A percentile compares a stretch with the other conserved stretches of the same genome.
phyloP scores from a whole-genome alignment of 176 grass and related monocot genomes.

The Hordeum vulgare region MorexV3_pseudomolecules_assembly NC_058518.1:457315581-457316080 shows the following conservation, averaged over 20 bases:
- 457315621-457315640: slow-evolving; percentile 68
- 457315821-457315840: slow-evolving; percentile 66
- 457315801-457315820: slow-evolving; percentile 59
- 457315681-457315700: slow-evolving; percentile 57
- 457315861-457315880: slow-evolving; percentile 66
- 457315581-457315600: slow-evolving; percentile 81
- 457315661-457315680: slow-evolving; percentile 53
- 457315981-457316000: slow-evolving; percentile 33
- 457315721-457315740: slow-evolving; percentile 46
- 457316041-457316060: no score
- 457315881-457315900: slow-evolving; percentile 54
- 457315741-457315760: slow-evolving; percentile 71
- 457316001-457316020: background rate
- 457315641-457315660: slow-evolving; percentile 48
- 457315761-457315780: slow-evolving; percentile 25
- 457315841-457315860: slow-evolving; percentile 74
- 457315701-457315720: slow-evolving; percentile 67
- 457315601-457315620: slow-evolving; percentile 80
- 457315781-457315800: slow-evolving; percentile 40
- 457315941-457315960: slow-evolving; percentile 58
- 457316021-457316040: background rate
- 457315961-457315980: slow-evolving; percentile 65
- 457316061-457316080: no score
- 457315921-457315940: slow-evolving; percentile 79
- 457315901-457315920: slow-evolving; percentile 90